Percentiles rank a stretch among this genome's conserved stretches.
Conservation (phyloP, 129 eudicot genomes). For the Smallanthus sonchifolius region DNA sequence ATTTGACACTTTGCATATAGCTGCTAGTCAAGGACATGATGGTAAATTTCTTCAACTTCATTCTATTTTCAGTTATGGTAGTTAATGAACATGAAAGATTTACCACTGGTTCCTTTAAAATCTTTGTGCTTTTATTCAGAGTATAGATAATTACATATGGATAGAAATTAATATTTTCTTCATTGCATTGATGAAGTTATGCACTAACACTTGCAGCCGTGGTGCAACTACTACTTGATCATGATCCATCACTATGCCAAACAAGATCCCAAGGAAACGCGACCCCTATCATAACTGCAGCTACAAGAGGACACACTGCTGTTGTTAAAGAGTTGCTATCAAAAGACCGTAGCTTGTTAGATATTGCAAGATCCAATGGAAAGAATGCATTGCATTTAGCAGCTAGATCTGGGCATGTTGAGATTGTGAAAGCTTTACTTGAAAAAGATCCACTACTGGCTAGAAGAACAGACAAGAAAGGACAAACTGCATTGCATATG, state of each 20-base stretch:
- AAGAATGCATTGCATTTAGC: slow-evolving; percentile 75
- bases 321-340: slow-evolving; percentile 61
- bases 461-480: slow-evolving; percentile 68
- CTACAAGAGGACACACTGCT: slow-evolving; percentile 68
- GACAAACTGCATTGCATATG: slow-evolving; percentile 87
- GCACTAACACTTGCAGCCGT: slow-evolving; percentile 44
- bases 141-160: neutral
- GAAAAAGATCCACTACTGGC: slow-evolving; percentile 64
- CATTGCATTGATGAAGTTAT: slow-evolving; percentile 9
- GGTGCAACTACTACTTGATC: slow-evolving; percentile 65
- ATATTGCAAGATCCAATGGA: slow-evolving; percentile 48
- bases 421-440: slow-evolving; percentile 62
- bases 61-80: neutral
- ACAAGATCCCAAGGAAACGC: slow-evolving; percentile 60
- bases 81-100: neutral
- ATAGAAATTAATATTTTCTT: neutral
- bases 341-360: slow-evolving; percentile 46
- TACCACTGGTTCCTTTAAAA: neutral
- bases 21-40: slow-evolving; percentile 71
- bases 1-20: slow-evolving; percentile 69
- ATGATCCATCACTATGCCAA: slow-evolving; percentile 58
- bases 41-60: slow-evolving; percentile 40
- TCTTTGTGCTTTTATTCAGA: neutral
- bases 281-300: slow-evolving; percentile 71
- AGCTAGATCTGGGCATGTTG: slow-evolving; percentile 67